Percentiles rank a stretch among this genome's conserved stretches.
These are phyloP conservation scores for Kewa caespitosa DNA, from an alignment of 179 eudicot species.

Conservation along the genomic window DNA sequence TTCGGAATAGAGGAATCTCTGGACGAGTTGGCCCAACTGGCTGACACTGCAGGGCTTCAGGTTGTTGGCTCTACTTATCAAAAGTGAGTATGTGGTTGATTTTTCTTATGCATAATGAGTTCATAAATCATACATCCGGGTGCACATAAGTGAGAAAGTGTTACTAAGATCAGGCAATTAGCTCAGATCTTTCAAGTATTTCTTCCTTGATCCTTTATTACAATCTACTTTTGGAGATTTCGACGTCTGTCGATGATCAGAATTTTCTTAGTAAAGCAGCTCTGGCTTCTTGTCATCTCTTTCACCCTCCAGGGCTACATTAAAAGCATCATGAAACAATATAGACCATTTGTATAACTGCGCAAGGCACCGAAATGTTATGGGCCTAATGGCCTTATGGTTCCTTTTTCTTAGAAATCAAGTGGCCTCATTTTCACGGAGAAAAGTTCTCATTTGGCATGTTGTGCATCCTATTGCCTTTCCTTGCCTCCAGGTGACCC, in stretches of 20 bases:
- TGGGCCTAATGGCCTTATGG: not conserved
- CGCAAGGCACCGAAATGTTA: not conserved
- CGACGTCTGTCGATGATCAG: not conserved
- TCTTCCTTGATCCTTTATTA: not conserved
- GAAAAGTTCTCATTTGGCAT: not conserved
- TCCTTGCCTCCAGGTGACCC: not conserved
- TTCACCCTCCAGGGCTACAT: not conserved
- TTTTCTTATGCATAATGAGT: constrained; percentile 8
- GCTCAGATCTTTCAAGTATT: not conserved
- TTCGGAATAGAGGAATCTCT: constrained; percentile 92
- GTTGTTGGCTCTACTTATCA: constrained; percentile 87
- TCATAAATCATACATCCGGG: constrained; percentile 9
- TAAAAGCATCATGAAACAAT: not conserved
- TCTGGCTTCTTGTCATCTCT: not conserved
- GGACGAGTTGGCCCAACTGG: constrained; percentile 79
- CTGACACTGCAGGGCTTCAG: constrained; percentile 92
- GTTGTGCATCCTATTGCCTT: not conserved
- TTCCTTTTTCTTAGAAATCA: not conserved
- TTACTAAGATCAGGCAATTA: not conserved
- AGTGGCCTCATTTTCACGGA: too few species aligned
- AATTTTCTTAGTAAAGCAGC: not conserved
- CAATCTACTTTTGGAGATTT: not conserved
- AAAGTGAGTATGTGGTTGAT: constrained; percentile 47
- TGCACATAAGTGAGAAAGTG: not conserved
- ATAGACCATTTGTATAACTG: not conserved